Percentiles rank a stretch among this genome's conserved stretches.
Evolutionary conservation across 495 filamentous ascomycete species (phyloP).

Genomic region (Aspergillus biplanus): DNA sequence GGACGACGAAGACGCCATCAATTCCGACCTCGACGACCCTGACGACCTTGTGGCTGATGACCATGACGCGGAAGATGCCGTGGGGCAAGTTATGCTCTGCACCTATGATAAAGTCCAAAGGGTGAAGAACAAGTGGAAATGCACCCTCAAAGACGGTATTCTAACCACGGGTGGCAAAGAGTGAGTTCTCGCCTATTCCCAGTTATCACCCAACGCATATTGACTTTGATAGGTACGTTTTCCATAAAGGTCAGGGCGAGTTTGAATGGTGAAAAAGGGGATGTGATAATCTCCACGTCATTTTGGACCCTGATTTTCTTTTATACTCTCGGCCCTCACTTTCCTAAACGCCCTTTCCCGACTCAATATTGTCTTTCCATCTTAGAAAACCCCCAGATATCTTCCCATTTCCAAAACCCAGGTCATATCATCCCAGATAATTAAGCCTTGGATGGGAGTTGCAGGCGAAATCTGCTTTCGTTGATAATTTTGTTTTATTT

Average conservation of each 20-base stretch:
- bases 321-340: not conserved
- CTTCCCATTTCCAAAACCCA: not conserved
- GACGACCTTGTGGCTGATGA: conserved; percentile 80
- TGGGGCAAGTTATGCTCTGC: conserved; percentile 90
- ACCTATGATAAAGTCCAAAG: conserved; percentile 99
- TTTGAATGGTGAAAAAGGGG: conserved; percentile 83
- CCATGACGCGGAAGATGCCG: conserved; percentile 78
- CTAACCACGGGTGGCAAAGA: conserved; percentile 89
- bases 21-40: conserved; percentile 95
- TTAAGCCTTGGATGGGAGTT: no score
- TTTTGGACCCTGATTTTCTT: not conserved
- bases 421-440: not conserved
- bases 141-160: conserved; percentile 94
- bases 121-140: conserved; percentile 99
- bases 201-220: not conserved
- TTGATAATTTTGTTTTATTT: no score
- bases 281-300: not conserved
- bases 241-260: conserved; percentile 95
- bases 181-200: conserved; percentile 46
- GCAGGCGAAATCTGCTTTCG: no score
- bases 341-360: no score
- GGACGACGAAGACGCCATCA: conserved; percentile 93
- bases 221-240: conserved; percentile 70
- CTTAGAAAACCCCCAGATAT: not conserved
- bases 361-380: no score